Conservation (phyloP, 208 protist genomes). For the Leishmania lainsoni region DNA sequence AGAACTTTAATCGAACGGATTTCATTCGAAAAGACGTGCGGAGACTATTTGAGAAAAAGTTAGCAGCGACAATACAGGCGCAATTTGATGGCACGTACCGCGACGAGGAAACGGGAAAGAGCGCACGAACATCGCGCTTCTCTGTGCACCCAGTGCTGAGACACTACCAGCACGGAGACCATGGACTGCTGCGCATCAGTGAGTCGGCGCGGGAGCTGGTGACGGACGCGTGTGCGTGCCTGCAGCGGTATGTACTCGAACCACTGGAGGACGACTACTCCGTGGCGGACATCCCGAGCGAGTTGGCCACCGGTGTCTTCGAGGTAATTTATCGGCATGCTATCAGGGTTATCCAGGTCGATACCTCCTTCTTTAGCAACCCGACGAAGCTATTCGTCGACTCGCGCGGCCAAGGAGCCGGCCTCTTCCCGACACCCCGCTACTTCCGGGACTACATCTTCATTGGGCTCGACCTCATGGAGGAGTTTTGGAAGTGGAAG, state of each 20-base stretch:
- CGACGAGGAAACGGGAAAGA: slow-evolving; percentile 65
- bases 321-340: slow-evolving; percentile 59
- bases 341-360: slow-evolving; percentile 51
- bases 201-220: slow-evolving; percentile 39
- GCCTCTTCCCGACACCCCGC: slow-evolving; percentile 43
- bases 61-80: slow-evolving; percentile 43
- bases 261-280: slow-evolving; percentile 82
- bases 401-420: slow-evolving; percentile 67
- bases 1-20: slow-evolving; percentile 83
- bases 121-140: slow-evolving; percentile 17
- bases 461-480: slow-evolving; percentile 72
- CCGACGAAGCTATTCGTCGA: slow-evolving; percentile 70
- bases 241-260: slow-evolving; percentile 57
- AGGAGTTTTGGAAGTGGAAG: slow-evolving; percentile 87
- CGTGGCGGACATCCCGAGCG: slow-evolving; percentile 70
- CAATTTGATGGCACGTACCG: slow-evolving; percentile 60
- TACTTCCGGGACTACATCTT: slow-evolving; percentile 84
- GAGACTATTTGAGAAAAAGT: slow-evolving; percentile 49
- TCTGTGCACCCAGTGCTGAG: slow-evolving; percentile 43
- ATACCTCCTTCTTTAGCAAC: slow-evolving; percentile 48
- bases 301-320: slow-evolving; percentile 56
- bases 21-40: slow-evolving; percentile 62
- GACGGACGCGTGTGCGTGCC: slow-evolving; percentile 49
- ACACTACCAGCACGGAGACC: slow-evolving; percentile 81
- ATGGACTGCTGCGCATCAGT: slow-evolving; percentile 65